Evolutionary conservation across 306 rosid species (phyloP), one percentile per base, ranked within the genome.

Genomic region (Potentilla sterilis): DNA sequence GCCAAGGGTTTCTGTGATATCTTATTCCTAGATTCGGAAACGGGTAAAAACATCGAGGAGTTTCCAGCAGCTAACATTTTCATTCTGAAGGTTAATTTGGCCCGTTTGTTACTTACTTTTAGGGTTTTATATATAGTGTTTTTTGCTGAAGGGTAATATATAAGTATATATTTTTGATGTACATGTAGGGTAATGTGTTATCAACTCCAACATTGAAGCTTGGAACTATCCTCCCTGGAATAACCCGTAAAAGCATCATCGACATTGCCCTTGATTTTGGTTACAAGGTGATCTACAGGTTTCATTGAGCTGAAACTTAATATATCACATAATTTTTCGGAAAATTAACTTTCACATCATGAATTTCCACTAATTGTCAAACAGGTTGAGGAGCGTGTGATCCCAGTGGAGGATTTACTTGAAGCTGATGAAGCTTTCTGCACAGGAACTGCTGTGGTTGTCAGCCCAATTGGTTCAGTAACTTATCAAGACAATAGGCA

Each of bases 381-480:
- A 28, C 28, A 28, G 89, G 88, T 87, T 1, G 72, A 32, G 77
- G 91, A 87, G 79, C 72, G 88, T 37, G 66, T 70, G 1, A n/a
- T 89, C 69, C 61, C 84, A 21, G 55, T 87, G 64, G 85, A 87
- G 79, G 88, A 89, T 75, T 46, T 82, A 81, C 66, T 89, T 32
- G 72, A n/a, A 44, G 91, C 88, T 46, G 89, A 87, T 35, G 89
- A 89, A 85, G 81, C 84, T 68, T 89, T 89, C 79, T 87, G 91
- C 85, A 87, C 91, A 8, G 93, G 91, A 79, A 89, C 93, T 66
- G 91, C 86, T 2, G 73, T 87, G 34, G 78, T 68, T 75, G 75
- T 87, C 34, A 87, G 15, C 59, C 49, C 84, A 44, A 78, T 87
- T 76, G 66, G 65, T 37, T 61, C 70, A 42, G 80, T 69, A 59